A percentile compares a stretch with the other conserved stretches of the same genome.
Evolutionary conservation across 305 asterid species (phyloP).

Genomic region (Ilex paraguariensis): DNA sequence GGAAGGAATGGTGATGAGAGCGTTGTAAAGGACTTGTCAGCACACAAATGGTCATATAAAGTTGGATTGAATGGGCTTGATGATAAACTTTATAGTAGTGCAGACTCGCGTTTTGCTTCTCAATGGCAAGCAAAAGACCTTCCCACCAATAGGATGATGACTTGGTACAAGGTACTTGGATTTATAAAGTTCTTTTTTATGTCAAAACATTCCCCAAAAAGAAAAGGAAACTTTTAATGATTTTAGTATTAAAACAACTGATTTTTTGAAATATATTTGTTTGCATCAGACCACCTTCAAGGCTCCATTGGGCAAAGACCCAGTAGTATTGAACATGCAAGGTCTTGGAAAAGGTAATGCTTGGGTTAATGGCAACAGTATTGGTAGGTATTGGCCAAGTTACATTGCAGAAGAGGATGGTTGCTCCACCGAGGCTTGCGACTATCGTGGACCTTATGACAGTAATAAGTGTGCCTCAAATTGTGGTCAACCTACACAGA

Average conservation of each 20-base stretch:
- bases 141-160: conserved; percentile 42
- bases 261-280: too few relatives aligned
- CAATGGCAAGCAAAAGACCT: conserved; percentile 39
- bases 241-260: too few relatives aligned
- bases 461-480: conserved; percentile 36
- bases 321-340: conserved; percentile 47
- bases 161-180: conserved; percentile 75
- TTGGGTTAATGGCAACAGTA: conserved; percentile 66
- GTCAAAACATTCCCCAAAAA: too few relatives aligned
- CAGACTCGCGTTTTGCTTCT: conserved; percentile 1
- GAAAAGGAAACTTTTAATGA: too few relatives aligned
- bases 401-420: conserved; percentile 29
- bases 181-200: too few relatives aligned
- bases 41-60: conserved; percentile 56
- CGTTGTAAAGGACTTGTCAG: conserved; percentile 46
- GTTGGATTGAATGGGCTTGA: conserved; percentile 45
- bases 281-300: conserved; percentile 45
- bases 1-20: conserved; percentile 49
- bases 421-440: conserved; percentile 52
- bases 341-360: conserved; percentile 69
- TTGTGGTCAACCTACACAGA: conserved; percentile 66
- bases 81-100: conserved; percentile 3
- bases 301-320: conserved; percentile 53
- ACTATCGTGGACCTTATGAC: conserved; percentile 55
- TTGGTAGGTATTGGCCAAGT: conserved; percentile 77